Evolutionary conservation across 805 yeast species (phyloP).

Genomic region (Saccharomycopsis oosterbeekiorum): DNA sequence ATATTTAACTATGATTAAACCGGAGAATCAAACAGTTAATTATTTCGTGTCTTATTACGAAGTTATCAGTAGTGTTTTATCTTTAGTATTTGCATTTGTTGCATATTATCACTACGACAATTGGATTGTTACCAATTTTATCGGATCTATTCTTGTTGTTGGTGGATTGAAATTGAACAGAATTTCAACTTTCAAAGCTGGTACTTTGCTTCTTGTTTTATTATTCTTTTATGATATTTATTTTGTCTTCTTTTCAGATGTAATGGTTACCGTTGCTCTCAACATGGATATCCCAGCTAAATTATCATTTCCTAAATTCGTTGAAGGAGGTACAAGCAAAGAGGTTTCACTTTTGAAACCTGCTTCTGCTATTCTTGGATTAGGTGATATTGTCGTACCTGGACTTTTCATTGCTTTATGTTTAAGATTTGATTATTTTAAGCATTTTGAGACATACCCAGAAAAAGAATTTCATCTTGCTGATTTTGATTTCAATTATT

Average conservation of each 20-base stretch:
- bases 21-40: conserved; percentile 28
- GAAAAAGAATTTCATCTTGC: conserved; percentile 29
- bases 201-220: conserved; percentile 34
- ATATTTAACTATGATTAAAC: conserved; percentile 14
- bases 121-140: conserved; percentile 39
- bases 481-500: not conserved
- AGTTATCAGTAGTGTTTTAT: conserved; percentile 21
- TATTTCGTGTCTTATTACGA: conserved; percentile 28
- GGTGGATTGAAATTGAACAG: conserved; percentile 31
- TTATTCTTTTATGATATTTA: conserved; percentile 55
- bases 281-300: conserved; percentile 45
- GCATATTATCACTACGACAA: conserved; percentile 26
- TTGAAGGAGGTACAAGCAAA: not conserved
- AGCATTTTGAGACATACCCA: conserved; percentile 25
- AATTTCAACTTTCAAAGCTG: conserved; percentile 37
- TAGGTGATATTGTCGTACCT: conserved; percentile 61
- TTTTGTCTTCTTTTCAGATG: conserved; percentile 53
- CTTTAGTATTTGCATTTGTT: conserved; percentile 17
- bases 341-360: conserved; percentile 10
- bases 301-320: conserved; percentile 31
- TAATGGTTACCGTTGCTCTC: conserved; percentile 57
- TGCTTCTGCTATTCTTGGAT: conserved; percentile 38
- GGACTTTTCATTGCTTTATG: conserved; percentile 44
- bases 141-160: conserved; percentile 35
- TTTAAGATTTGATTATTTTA: conserved; percentile 43